Conservation (phyloP, 2,329 filamentous ascomycete genomes). For the Beauveria rudraprayagi region DNA sequence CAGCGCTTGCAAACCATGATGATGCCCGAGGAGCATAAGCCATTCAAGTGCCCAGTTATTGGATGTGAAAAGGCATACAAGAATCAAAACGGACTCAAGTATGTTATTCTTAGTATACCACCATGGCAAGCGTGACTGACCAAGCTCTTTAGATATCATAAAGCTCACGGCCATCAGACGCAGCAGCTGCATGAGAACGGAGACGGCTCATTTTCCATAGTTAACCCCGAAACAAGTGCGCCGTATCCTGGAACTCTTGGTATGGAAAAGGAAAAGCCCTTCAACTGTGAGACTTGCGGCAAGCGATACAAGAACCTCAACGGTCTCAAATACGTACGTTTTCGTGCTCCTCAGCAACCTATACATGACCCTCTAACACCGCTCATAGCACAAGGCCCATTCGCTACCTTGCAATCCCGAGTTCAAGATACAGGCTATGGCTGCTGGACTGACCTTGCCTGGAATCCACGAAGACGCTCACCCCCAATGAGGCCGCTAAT, state of each 20-base stretch:
- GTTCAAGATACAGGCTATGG: slow-evolving; percentile 40
- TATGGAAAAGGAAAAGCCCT: slow-evolving; percentile 99
- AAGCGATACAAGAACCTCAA: slow-evolving; percentile 99
- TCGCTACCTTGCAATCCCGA: slow-evolving; percentile 88
- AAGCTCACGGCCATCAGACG: slow-evolving; percentile 86
- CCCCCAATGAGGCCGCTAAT: slow-evolving; percentile 13
- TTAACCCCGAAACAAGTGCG: slow-evolving; percentile 88
- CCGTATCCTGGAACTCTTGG: slow-evolving; percentile 93
- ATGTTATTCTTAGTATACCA: slow-evolving; percentile 30
- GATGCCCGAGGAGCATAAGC: slow-evolving; percentile 86
- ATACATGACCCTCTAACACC: slow-evolving; percentile 24
- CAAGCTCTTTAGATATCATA: slow-evolving; percentile 47
- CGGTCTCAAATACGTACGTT: slow-evolving; percentile 82
- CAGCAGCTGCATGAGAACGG: slow-evolving; percentile 95
- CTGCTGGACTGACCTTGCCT: slow-evolving; percentile 35
- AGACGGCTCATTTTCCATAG: slow-evolving; percentile 95
- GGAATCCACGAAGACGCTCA: slow-evolving; percentile 39
- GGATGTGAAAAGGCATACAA: slow-evolving; percentile 99
- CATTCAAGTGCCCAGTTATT: slow-evolving; percentile 95
- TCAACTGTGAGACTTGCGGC: slow-evolving; percentile 92
- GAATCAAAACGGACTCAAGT: slow-evolving; percentile 98
- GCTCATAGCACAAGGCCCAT: slow-evolving; percentile 61
- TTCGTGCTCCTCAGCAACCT: too few relatives aligned
- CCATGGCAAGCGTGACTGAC: slow-evolving; percentile 20
- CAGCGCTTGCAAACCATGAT: slow-evolving; percentile 53